Evolutionary conservation across 768 basidiomycete species (phyloP), one percentile per base, ranked within the genome.

Genomic region (Hygrocybe coccinea): DNA sequence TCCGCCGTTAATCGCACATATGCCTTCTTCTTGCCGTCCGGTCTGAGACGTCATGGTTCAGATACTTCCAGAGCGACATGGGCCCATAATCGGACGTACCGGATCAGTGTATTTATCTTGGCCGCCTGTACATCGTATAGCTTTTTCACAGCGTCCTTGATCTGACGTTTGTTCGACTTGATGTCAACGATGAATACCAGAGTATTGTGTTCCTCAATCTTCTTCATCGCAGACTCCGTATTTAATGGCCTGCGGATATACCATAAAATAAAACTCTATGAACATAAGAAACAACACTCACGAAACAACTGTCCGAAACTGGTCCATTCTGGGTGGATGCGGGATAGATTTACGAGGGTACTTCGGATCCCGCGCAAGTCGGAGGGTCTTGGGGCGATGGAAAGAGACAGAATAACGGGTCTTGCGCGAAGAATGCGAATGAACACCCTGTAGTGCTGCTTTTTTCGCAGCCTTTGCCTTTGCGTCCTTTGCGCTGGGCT

Each of bases 171-270:
- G 85, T 97, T 99, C 63, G 92, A 78, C 71, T 84, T 86, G 73
- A 97, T 67, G 74, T 97, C 95, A 52, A 97, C 94, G 58, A 98
- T 87, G 80, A 98, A 99, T 57, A 99, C 97, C 56, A 98, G 84
- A 33, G 97, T 99, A 76, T 99, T 98, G 81, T 97, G 87, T 74
- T 97, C 95, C 81, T 99, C 95, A 56, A 99, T 99, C 84, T 99
- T 97, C 84, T 97, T 95, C 95, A 98, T 97, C 59, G 95, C 95
- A 11, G 85, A 87, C 74, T 98, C 95, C 14, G 93, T 95, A 85
- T 93, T 95, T 72, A 93, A 71, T 15, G 91, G 91, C 50, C 87
- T 90, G 55, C 14, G 24, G 50, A 38, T 5, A 34, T 17, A 45
- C n/a, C 29, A 54, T 55, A 24, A 64, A 29, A 14, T 21, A 19